A percentile compares a stretch with the other conserved stretches of the same genome.
These are phyloP conservation scores for Colletotrichum nymphaeae DNA, from an alignment of 2,329 filamentous ascomycete genomes.

Conservation along the genomic window DNA sequence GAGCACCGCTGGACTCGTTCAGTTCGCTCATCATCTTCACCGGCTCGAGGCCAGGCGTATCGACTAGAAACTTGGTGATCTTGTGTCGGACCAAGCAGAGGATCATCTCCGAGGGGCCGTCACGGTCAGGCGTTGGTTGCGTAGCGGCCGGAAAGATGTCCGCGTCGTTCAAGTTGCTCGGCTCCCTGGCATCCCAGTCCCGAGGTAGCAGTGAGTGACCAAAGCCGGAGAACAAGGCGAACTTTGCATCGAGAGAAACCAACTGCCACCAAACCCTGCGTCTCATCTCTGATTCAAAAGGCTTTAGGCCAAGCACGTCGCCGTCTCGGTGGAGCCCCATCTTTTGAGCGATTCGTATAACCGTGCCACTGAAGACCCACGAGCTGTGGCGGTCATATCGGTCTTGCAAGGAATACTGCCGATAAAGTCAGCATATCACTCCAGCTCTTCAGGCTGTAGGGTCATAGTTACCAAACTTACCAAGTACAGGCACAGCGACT, in stretches of 20 bases:
- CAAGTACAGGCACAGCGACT: not conserved
- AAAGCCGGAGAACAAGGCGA: not conserved
- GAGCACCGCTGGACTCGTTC: not conserved
- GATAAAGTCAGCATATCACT: not conserved
- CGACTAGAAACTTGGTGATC: not conserved
- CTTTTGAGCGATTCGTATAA: not conserved
- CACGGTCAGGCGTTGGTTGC: not conserved
- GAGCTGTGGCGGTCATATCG: not conserved
- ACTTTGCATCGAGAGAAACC: not conserved
- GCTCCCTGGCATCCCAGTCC: not conserved
- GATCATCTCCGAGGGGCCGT: not conserved
- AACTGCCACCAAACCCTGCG: not conserved
- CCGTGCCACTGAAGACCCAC: not conserved
- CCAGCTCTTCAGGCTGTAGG: too few relatives aligned
- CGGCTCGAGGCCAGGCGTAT: not conserved
- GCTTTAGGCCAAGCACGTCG: not conserved
- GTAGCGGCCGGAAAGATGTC: not conserved
- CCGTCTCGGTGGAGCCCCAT: not conserved
- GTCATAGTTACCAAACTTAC: not conserved
- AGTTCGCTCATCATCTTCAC: not conserved
- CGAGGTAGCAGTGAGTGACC: not conserved
- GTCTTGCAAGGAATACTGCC: not conserved
- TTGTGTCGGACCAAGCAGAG: not conserved
- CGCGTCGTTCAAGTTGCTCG: not conserved
- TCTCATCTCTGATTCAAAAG: not conserved